Conservation (phyloP, 352 stramenopile genomes). For the Phytopythium oedochilum region DNA sequence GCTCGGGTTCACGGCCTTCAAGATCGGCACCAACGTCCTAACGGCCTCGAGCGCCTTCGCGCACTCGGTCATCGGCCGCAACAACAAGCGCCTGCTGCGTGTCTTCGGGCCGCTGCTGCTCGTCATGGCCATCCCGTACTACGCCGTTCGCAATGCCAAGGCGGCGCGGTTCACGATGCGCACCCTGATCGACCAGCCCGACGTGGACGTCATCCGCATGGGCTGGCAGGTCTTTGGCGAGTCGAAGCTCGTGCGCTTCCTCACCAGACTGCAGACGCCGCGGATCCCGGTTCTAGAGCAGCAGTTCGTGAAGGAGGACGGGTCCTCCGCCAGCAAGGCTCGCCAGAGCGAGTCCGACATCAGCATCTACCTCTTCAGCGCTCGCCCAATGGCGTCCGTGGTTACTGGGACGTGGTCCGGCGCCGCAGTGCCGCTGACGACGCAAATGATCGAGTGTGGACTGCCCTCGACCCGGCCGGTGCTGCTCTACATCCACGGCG, state of each 20-base stretch:
- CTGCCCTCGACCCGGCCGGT: slow-evolving; percentile 64
- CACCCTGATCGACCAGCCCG: slow-evolving; percentile 74
- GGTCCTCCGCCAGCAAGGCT: slow-evolving; percentile 24
- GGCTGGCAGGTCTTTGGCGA: slow-evolving; percentile 83
- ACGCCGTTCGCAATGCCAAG: slow-evolving; percentile 68
- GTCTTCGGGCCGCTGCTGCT: slow-evolving; percentile 55
- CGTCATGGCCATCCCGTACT: slow-evolving; percentile 77
- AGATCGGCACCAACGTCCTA: slow-evolving; percentile 76
- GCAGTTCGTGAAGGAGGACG: slow-evolving; percentile 53
- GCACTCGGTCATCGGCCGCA: slow-evolving; percentile 56
- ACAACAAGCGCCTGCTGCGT: slow-evolving; percentile 61
- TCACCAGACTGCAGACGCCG: slow-evolving; percentile 60
- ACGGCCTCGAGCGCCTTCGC: slow-evolving; percentile 74
- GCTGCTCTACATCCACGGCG: slow-evolving; percentile 84
- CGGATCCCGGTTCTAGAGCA: slow-evolving; percentile 63
- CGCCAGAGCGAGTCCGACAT: slow-evolving; percentile 48
- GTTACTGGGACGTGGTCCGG: slow-evolving; percentile 66
- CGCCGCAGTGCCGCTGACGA: slow-evolving; percentile 42
- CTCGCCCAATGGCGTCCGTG: slow-evolving; percentile 56
- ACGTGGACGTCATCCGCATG: slow-evolving; percentile 84
- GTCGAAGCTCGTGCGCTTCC: slow-evolving; percentile 58
- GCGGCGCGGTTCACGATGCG: slow-evolving; percentile 69
- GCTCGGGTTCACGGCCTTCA: slow-evolving; percentile 75
- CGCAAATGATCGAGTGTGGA: slow-evolving; percentile 63
- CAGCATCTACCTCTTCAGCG: slow-evolving; percentile 67